Base-by-base conservation (phyloP, 352 stramenopile genomes). In the Phytophthora foliorum region DNA sequence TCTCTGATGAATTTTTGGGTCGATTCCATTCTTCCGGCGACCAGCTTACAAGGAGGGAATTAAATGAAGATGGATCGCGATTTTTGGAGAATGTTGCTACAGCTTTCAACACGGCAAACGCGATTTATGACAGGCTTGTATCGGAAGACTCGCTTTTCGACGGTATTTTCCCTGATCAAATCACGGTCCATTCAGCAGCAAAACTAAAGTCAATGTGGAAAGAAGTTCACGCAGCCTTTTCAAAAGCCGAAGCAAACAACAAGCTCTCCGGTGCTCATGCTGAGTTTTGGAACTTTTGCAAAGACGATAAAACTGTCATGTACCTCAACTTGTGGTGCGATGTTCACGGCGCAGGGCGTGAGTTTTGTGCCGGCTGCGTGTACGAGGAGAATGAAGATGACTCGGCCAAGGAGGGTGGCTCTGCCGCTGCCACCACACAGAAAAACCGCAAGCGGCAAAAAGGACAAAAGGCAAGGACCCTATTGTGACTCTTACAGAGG, bases 51-150 rank as follows among this genome's bases (percentile, higher is more conserved):
- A n/a, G n/a, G n/a, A n/a, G n/a, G n/a, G n/a, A 6, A 11, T 17
- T 59, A 14, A 38, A 49, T 32, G 58, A 65, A 21, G 48, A 7
- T n/a, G 38, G 39, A 14, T 17, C 0, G 2, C 7, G 38, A 2
- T 59, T 67, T 52, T 67, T 49, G 58, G 38, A 55, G 7, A 25
- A 22, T 2, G 48, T 55, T 13, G 49, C 25, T 21, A 9, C 29
- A 9, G 29, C 29, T 34, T 34, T 34, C 29, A 34, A 34, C 29
- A 34, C 29, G 29, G 29, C 29, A 9, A 34, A 34, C 29, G 29
- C 4, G 4, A 34, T 8, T 8, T 34, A 34, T 8, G 29, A 34
- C 29, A 4, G 29, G 4, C 9, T 34, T 4, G 29, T 34, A 34
- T 34, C 29, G 8, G 29, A 34, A 34, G 29, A 34, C 29, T 34